phyloP scores from a whole-genome alignment of 2,329 filamentous ascomycete genomes.

The Cylindrodendrum hubeiense region DNA sequence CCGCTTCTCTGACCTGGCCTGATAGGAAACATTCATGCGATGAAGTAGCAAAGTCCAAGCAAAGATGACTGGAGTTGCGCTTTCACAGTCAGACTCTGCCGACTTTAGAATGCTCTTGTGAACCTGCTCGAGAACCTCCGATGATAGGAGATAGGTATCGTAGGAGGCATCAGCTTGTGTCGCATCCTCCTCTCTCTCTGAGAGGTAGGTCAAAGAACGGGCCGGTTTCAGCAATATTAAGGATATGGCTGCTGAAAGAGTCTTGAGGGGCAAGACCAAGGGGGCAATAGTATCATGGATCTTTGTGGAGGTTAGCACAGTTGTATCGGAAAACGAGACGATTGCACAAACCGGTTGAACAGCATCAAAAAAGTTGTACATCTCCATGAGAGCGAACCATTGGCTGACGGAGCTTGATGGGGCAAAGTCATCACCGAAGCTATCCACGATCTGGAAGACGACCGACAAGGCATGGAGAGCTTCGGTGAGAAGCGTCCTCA shows the following conservation, averaged over 20 bases:
- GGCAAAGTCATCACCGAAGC: constrained; percentile 66
- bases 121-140: constrained; percentile 77
- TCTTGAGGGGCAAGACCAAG: constrained; percentile 74
- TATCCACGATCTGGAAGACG: constrained; percentile 78
- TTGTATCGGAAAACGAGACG: neutral
- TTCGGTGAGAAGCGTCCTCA: constrained; percentile 74
- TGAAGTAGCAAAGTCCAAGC: constrained; percentile 85
- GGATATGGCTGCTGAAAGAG: constrained; percentile 77
- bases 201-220: constrained; percentile 61
- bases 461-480: constrained; percentile 80
- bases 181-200: constrained; percentile 54
- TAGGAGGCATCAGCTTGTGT: constrained; percentile 52
- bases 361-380: constrained; percentile 76
- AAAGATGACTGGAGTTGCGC: constrained; percentile 80
- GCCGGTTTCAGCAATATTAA: constrained; percentile 77
- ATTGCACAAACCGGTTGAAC: constrained; percentile 57
- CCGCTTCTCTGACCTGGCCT: constrained; percentile 70
- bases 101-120: constrained; percentile 77
- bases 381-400: constrained; percentile 82
- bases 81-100: constrained; percentile 66
- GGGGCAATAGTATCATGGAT: constrained; percentile 58
- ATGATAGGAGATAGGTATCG: constrained; percentile 75
- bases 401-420: constrained; percentile 69
- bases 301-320: constrained; percentile 41
- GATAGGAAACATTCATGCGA: constrained; percentile 74